Conservation (phyloP, 352 stramenopile species). For the Globisporangium parvum region DNA sequence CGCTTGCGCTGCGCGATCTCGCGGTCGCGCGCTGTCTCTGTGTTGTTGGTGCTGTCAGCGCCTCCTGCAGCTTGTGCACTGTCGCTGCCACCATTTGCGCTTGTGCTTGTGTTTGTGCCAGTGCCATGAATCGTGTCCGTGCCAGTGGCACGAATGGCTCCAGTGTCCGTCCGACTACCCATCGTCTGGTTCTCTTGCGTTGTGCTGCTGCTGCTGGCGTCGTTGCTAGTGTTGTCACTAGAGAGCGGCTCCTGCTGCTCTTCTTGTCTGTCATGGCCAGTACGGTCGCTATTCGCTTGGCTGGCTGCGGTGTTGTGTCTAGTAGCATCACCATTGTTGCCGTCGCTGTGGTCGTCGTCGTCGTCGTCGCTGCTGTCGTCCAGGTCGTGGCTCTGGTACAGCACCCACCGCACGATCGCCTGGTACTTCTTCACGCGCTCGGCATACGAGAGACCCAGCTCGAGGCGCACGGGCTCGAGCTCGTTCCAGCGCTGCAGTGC, state of each 20-base stretch:
- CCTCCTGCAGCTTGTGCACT: too few species aligned
- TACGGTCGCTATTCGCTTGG: background rate
- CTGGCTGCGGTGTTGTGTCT: too few species aligned
- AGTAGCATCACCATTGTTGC: too few species aligned
- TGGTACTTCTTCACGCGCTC: conserved; percentile 60
- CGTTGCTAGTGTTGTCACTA: background rate
- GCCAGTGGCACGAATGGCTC: too few species aligned
- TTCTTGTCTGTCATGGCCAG: background rate
- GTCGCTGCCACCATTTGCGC: too few species aligned
- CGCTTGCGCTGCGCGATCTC: conserved; percentile 18
- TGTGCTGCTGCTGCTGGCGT: background rate
- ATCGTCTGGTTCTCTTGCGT: too few species aligned
- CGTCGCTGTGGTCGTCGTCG: conserved; percentile 11
- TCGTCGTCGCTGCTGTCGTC: conserved; percentile 16
- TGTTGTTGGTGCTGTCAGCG: conserved; percentile 8
- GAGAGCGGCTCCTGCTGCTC: background rate
- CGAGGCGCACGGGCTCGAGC: conserved; percentile 32
- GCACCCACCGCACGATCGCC: conserved; percentile 35
- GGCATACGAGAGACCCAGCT: conserved; percentile 45
- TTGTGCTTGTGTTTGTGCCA: too few species aligned
- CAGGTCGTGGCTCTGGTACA: conserved; percentile 32
- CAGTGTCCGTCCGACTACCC: too few species aligned
- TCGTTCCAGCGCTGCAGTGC: conserved; percentile 62
- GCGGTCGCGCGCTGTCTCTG: conserved; percentile 5
- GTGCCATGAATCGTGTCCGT: too few species aligned